phyloP scores from a whole-genome alignment of 2,329 filamentous ascomycete species.

The Trichoderma cornu-damae region DNA sequence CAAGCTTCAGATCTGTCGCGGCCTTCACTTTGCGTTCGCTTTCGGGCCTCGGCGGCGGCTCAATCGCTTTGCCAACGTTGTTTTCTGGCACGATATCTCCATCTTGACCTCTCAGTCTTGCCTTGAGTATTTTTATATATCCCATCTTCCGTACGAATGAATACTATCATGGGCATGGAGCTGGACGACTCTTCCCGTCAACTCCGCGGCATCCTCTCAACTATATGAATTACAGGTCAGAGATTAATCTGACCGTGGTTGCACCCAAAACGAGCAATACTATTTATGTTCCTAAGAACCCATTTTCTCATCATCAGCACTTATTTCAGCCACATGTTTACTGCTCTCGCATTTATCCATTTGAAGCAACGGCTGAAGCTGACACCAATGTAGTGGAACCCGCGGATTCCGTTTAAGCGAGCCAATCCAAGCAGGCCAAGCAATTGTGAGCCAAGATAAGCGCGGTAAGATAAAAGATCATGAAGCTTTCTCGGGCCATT shows the following conservation, averaged over 20 bases:
- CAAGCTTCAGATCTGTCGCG: background rate
- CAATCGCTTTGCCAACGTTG: background rate
- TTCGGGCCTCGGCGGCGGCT: background rate
- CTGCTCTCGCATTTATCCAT: background rate
- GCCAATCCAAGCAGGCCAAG: background rate
- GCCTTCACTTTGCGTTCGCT: background rate
- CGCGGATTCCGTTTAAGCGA: constrained; percentile 8
- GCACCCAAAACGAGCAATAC: background rate
- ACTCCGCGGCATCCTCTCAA: background rate
- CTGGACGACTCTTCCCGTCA: background rate
- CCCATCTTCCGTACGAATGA: background rate
- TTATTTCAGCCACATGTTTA: constrained; percentile 8
- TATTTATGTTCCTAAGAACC: background rate
- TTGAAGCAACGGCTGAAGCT: background rate
- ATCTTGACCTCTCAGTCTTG: background rate
- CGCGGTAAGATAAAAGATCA: background rate
- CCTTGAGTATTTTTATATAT: constrained; percentile 7
- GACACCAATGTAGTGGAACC: constrained; percentile 1
- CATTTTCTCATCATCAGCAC: constrained; percentile 7
- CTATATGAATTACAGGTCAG: background rate
- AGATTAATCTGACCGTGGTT: background rate
- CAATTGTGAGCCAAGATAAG: background rate
- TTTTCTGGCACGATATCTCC: background rate
- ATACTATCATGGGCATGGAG: background rate
- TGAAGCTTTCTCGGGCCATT: background rate